phyloP scores from a whole-genome alignment of 371 early-diverging fungal genomes.

The Mortierella polycephala region DNA sequence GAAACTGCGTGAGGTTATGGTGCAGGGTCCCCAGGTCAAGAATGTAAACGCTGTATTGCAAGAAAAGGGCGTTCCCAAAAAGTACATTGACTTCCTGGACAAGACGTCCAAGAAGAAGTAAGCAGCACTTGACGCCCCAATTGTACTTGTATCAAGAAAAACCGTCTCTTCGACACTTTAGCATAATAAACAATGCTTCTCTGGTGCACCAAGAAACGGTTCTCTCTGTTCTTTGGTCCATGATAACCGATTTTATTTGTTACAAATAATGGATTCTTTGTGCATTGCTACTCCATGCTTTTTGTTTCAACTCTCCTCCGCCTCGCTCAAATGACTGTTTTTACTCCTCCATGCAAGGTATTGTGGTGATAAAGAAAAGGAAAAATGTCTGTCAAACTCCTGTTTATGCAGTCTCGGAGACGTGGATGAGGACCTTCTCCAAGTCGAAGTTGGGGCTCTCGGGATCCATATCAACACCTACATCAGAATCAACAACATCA shows the following conservation, averaged over 20 bases:
- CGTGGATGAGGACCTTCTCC: slow-evolving; percentile 67
- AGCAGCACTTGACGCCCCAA: neutral
- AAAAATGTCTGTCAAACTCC: slow-evolving; percentile 1
- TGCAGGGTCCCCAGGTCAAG: slow-evolving; percentile 78
- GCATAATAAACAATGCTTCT: too few relatives aligned
- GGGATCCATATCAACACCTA: slow-evolving; percentile 63
- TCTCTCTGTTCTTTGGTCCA: too few relatives aligned
- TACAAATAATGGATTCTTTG: slow-evolving; percentile 9
- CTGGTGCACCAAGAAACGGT: too few relatives aligned
- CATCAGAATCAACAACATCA: neutral
- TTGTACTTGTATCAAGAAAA: neutral
- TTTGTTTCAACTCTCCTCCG: neutral
- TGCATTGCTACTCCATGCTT: neutral
- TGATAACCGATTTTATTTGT: slow-evolving; percentile 5
- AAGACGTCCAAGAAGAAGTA: slow-evolving; percentile 61
- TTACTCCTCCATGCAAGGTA: slow-evolving; percentile 34
- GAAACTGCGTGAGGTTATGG: slow-evolving; percentile 74
- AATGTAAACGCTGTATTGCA: slow-evolving; percentile 63
- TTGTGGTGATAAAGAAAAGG: slow-evolving; percentile 6
- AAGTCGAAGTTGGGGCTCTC: slow-evolving; percentile 75
- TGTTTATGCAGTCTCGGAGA: slow-evolving; percentile 54
- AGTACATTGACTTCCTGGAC: slow-evolving; percentile 66
- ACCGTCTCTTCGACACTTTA: neutral
- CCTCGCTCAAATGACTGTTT: neutral
- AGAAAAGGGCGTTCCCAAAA: slow-evolving; percentile 67